Base-by-base conservation (phyloP, 148 eudicot species). In the Vaccinium corymbosum region DNA sequence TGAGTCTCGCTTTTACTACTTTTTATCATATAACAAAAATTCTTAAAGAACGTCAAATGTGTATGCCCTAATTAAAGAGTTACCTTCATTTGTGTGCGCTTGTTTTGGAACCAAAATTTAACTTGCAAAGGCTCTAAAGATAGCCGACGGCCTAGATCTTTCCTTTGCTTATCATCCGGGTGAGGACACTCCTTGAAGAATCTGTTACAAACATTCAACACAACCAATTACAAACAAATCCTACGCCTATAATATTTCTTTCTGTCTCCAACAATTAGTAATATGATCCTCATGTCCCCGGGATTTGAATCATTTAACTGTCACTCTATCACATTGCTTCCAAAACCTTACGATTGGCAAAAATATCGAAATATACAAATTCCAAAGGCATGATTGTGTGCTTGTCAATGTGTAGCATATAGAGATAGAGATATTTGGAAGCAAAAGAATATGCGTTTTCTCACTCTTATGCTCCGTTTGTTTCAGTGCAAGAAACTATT, bases 81-180 rank as follows among this genome's bases (percentile, higher is more conserved):
- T 61, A 97, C 99, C 98, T 97, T 97, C 99, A 97, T 94, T 87
- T 97, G 99, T 46, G 99, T 97, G 38, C 99, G 97, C 88, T 97
- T 97, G 88, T 97, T 97, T 87, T 97, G 99, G 86, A 97, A 97
- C 99, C 99, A 97, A 90, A 97, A 97, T 84, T 97, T 97, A 29
- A 97, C 92, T 90, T 97, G 99, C 88, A 97, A 87, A 73, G 99
- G 98, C 83, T 95, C 99, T 80, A 97, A 87, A 19, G 71, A 50
- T 79, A 97, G 86, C 80, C 98, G 83, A 59, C 98, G 92, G 52
- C 98, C 97, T 76, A 97, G 89, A 85, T 97, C 99, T 83, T 97
- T 97, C 89, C 99, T 91, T 91, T 95, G 98, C 87, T 97, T 97
- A 82, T 97, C 99, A 88, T 97, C 99, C 0, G 99, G 99, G 57